Base-by-base conservation (phyloP, 768 basidiomycete species). In the Mycena metata region DNA sequence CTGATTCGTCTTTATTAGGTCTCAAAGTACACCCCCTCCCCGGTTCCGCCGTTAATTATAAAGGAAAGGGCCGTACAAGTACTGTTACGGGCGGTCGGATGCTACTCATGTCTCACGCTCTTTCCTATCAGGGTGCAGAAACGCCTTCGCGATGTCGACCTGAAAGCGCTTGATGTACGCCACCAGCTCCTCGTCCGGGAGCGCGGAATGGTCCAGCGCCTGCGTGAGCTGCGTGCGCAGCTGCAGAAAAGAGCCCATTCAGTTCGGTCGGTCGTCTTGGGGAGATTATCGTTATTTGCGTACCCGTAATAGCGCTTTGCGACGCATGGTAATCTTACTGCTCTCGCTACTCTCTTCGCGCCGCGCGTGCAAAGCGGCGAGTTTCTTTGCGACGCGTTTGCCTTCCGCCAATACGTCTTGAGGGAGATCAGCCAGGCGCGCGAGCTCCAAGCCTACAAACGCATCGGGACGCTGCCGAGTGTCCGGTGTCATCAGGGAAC, bases 341-440 rank as follows among this genome's bases (percentile, higher is more conserved):
- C 86, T 89, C 63, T 87, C 84, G 74, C 92, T 94, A 46, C 88
- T 84, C 78, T 85, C 85, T 75, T 91, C 83, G 47, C 86, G 79
- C 66, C 81, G 84, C 5, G 83, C 82, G 64, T 93, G 88, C 10
- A 90, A 78, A 23, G 86, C 86, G 5, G 84, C 79, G 12, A 98
- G 85, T 11, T 78, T 81, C 16, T 83, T 82, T 3, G 94, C 88
- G 0, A 94, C 88, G 62, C 87, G 82, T 66, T 80, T 85, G 7
- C 87, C 90, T 76, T 92, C 90, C 5, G 74, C 69, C 46, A 96
- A 76, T 15, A 97, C 88, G 52, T 92, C 87, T 0, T 77, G 69
- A 0, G 97, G 97, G 0, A 99, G 83, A 74, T 96, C 95, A 0
- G 95, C 96, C 7, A 97, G 85, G 52, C 89, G 88, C 15, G 96